These are phyloP conservation scores for Pachyrhizus erosus DNA, from an alignment of 306 rosid species.

Conservation along the genomic window DNA sequence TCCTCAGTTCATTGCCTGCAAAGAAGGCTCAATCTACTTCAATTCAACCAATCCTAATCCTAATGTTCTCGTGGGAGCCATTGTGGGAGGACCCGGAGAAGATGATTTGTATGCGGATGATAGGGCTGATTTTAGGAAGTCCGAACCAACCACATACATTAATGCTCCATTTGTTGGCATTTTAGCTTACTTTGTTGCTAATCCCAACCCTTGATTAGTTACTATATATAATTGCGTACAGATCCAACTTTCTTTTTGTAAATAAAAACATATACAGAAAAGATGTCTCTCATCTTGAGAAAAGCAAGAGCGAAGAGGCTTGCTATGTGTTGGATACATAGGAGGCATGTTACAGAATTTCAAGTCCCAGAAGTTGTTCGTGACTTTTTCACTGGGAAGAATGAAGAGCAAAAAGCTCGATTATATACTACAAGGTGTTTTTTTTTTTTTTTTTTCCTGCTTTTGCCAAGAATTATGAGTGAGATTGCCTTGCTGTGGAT, in stretches of 20 bases:
- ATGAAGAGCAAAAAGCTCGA: slow-evolving; percentile 7
- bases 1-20: slow-evolving; percentile 74
- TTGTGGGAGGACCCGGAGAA: slow-evolving; percentile 88
- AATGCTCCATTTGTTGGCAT: slow-evolving; percentile 95
- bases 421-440: neutral
- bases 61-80: slow-evolving; percentile 80
- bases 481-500: neutral
- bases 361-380: slow-evolving; percentile 44
- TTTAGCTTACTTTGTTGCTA: slow-evolving; percentile 75
- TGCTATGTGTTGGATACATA: slow-evolving; percentile 41
- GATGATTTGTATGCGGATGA: slow-evolving; percentile 79
- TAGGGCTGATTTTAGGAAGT: slow-evolving; percentile 71
- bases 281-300: slow-evolving; percentile 74
- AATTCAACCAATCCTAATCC: slow-evolving; percentile 78
- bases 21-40: slow-evolving; percentile 76
- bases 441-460: neutral
- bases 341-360: slow-evolving; percentile 34
- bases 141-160: slow-evolving; percentile 94
- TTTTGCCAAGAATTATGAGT: neutral
- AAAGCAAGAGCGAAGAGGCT: slow-evolving; percentile 72
- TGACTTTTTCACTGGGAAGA: slow-evolving; percentile 36
- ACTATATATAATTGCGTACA: neutral
- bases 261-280: slow-evolving; percentile 28
- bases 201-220: slow-evolving; percentile 50
- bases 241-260: slow-evolving; percentile 33